Conservation (phyloP, 2,329 filamentous ascomycete species). For the Hirsutella minnesotensis region DNA sequence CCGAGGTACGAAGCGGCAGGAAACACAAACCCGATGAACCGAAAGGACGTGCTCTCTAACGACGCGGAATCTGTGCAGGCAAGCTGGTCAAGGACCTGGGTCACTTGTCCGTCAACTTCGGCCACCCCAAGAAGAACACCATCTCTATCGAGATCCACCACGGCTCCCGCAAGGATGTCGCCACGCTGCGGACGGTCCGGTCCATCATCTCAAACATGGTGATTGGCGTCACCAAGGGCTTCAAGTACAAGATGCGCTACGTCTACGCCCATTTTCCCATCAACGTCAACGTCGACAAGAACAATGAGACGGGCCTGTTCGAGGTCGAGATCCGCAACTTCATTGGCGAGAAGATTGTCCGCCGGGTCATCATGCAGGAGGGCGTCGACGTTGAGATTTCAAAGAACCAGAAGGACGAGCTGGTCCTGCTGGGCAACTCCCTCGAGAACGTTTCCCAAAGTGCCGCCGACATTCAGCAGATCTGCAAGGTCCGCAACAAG, state of each 20-base stretch:
- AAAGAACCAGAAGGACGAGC: constrained; percentile 94
- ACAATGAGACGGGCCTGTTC: constrained; percentile 72
- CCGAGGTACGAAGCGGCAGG: constrained; percentile 51
- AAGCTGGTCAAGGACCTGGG: constrained; percentile 95
- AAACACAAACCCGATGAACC: too few species aligned
- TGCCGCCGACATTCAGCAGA: constrained; percentile 98
- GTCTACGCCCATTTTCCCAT: constrained; percentile 99
- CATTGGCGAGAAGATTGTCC: constrained; percentile 98
- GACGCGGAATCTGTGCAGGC: constrained; percentile 37
- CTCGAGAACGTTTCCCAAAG: constrained; percentile 96
- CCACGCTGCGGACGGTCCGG: constrained; percentile 94
- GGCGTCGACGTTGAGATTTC: constrained; percentile 88
- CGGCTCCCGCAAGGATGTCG: constrained; percentile 93
- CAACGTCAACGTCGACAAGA: constrained; percentile 99
- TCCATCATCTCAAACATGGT: constrained; percentile 98
- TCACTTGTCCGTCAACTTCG: constrained; percentile 95
- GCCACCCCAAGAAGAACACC: constrained; percentile 68
- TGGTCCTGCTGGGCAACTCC: constrained; percentile 84
- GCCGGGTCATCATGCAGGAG: constrained; percentile 75
- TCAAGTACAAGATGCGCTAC: constrained; percentile 99
- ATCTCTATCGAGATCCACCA: constrained; percentile 99
- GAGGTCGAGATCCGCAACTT: constrained; percentile 99
- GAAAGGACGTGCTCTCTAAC: too few species aligned
- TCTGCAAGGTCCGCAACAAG: constrained; percentile 99
- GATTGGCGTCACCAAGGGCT: constrained; percentile 96